Base-by-base conservation (phyloP, 1,139 yeast genomes). In the Ogataea hybrid region DNA sequence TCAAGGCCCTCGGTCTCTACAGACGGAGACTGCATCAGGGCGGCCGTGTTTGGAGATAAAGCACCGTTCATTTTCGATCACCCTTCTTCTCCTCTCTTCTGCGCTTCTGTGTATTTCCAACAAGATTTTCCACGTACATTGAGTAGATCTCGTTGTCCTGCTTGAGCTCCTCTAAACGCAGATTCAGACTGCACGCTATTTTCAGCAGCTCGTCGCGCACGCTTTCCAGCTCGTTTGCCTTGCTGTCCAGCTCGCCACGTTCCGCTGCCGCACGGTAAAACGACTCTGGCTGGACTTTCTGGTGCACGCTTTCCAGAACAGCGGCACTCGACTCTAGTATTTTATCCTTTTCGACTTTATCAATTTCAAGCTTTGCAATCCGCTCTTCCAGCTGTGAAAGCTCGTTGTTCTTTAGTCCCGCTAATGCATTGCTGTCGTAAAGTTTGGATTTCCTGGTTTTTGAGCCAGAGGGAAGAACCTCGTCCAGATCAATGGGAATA, bases 1-100 rank as follows among this genome's bases (percentile, higher is more conserved):
- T 92, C 58, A 92, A 92, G 62, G 98, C 98, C 0, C 68, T 92
- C 39, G 98, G 98, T 0, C 70, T 92, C 56, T 90, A 84, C 54
- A 61, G 47, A n/a, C 28, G 50, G 32, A 42, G 35, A 25, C 25
- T 37, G 35, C 18, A 10, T 9, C 14, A 5, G 22, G 31, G 31
- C 28, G 40, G 35, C 16, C 31, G 30, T 20, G 30, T 23, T 6
- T 36, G 39, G 39, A 25, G 32, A 15, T 11, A 25, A 7, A n/a
- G 18, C n/a, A 7, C 7, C 14, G 7, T 20, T 18, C 38, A 17
- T 40, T 22, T 28, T 16, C n/a, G 14, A 10, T 14, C 28, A 14
- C 34, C 28, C 31, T 31, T 37, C 41, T 39, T n/a, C 45, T 44
- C 32, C 42, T 46, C 33, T 61, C 48, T 29, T 41, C 63, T 53